These are phyloP conservation scores for Mucuna pruriens DNA, from an alignment of 306 rosid genomes.

Conservation along the genomic window DNA sequence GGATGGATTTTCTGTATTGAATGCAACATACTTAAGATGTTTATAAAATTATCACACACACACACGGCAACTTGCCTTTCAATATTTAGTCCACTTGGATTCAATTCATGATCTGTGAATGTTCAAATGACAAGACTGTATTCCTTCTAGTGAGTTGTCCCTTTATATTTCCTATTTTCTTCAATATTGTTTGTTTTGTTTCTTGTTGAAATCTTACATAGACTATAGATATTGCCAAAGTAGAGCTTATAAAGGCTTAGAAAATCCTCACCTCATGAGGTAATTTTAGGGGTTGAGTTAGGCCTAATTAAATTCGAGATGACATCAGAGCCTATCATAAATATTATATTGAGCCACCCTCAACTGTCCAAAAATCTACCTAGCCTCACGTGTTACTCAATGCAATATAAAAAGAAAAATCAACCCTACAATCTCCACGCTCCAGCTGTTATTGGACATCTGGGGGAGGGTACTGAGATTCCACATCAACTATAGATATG, in stretches of 20 bases:
- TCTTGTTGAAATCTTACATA: not conserved
- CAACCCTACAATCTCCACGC: not conserved
- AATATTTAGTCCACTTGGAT: slow-evolving; percentile 23
- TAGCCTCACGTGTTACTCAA: not conserved
- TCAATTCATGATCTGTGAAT: slow-evolving; percentile 9
- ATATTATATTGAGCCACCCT: not conserved
- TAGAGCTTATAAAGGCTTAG: not conserved
- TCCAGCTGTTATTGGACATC: not conserved
- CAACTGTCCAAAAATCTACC: not conserved
- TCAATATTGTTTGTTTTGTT: slow-evolving; percentile 9
- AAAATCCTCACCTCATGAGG: not conserved
- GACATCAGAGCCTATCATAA: not conserved
- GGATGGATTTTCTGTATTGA: slow-evolving; percentile 17
- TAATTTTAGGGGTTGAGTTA: not conserved
- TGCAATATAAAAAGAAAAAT: not conserved
- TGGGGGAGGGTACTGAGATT: not conserved
- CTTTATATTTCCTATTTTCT: slow-evolving; percentile 5
- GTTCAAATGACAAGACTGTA: slow-evolving; percentile 28
- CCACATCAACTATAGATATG: not conserved
- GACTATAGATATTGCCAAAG: not conserved
- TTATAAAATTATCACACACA: not conserved
- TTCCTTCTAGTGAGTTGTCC: slow-evolving; percentile 14
- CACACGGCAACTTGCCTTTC: slow-evolving; percentile 27
- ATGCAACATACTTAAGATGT: slow-evolving; percentile 14
- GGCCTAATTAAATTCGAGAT: not conserved